Conservation (phyloP, 495 filamentous ascomycete genomes). For the Neurospora discreta region DNA sequence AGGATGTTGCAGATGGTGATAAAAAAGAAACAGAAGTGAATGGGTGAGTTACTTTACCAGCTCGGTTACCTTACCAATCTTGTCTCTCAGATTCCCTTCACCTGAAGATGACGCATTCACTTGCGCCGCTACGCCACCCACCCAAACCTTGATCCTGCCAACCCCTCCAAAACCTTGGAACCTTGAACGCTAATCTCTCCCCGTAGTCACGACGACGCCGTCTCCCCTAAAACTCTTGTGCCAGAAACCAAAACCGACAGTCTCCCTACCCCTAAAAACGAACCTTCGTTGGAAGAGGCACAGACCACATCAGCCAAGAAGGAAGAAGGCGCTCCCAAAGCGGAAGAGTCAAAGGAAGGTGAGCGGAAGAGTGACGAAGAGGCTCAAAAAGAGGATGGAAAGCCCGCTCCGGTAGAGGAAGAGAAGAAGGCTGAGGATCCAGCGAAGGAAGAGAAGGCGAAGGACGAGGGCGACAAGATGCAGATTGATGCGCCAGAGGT, state of each 20-base stretch:
- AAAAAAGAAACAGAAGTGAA: slow-evolving; percentile 10
- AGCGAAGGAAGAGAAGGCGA: background rate
- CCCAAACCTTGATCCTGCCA: background rate
- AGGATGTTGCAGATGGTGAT: slow-evolving; percentile 23
- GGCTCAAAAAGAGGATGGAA: background rate
- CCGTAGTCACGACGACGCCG: background rate
- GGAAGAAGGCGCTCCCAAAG: background rate
- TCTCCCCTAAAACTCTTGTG: background rate
- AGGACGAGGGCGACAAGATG: background rate
- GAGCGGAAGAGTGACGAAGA: background rate
- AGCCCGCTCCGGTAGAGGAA: background rate
- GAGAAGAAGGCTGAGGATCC: background rate
- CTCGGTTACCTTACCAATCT: background rate
- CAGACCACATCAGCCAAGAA: background rate
- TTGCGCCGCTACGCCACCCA: background rate
- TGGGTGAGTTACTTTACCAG: slow-evolving; percentile 16
- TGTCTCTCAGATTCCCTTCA: background rate
- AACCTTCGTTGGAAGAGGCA: background rate
- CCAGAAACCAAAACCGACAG: background rate
- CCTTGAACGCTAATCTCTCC: background rate
- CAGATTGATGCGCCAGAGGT: background rate
- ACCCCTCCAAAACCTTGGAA: background rate
- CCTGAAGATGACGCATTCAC: background rate
- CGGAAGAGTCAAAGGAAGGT: background rate
- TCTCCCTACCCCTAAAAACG: background rate